Percentiles rank a stretch among this genome's conserved stretches.
Evolutionary conservation across 2,329 filamentous ascomycete genomes (phyloP).

Genomic region (Cordyceps farinosa): DNA sequence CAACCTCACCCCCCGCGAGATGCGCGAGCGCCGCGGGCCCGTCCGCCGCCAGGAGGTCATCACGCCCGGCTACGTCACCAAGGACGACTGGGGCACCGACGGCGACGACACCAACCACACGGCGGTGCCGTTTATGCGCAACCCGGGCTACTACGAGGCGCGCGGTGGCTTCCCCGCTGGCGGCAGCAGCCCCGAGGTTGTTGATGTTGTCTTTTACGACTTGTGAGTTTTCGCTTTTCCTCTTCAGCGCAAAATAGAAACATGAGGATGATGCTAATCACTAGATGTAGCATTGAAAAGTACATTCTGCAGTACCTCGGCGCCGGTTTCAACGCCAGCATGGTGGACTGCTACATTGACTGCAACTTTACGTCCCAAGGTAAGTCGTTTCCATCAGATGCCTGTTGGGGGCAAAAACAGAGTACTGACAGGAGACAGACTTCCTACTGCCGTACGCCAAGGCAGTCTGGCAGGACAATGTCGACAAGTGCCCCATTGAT

Average conservation of each 20-base stretch:
- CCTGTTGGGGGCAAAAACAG: neutral
- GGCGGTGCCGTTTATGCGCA: slow-evolving; percentile 41
- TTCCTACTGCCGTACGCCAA: slow-evolving; percentile 39
- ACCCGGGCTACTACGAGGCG: slow-evolving; percentile 49
- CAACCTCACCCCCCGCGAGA: slow-evolving; percentile 22
- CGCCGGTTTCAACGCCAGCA: slow-evolving; percentile 30
- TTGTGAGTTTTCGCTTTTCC: slow-evolving; percentile 36
- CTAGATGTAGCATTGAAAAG: slow-evolving; percentile 33
- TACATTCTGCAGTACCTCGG: slow-evolving; percentile 37
- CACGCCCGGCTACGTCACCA: slow-evolving; percentile 51
- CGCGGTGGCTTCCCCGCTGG: slow-evolving; percentile 45
- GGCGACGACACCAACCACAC: slow-evolving; percentile 54
- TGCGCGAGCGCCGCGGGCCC: slow-evolving; percentile 33
- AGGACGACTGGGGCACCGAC: slow-evolving; percentile 53
- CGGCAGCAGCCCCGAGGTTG: slow-evolving; percentile 39
- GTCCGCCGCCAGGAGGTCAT: slow-evolving; percentile 47
- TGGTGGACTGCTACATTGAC: slow-evolving; percentile 38
- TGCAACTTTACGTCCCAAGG: slow-evolving; percentile 38
- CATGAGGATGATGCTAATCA: neutral
- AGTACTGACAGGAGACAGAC: slow-evolving; percentile 24
- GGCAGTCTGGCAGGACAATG: slow-evolving; percentile 35
- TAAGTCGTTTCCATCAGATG: neutral
- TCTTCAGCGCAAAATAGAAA: too few relatives aligned
- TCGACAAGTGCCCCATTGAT: slow-evolving; percentile 33
- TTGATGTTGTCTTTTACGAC: slow-evolving; percentile 53